Percentiles rank a stretch among this genome's conserved stretches.
These are phyloP conservation scores for Sporobolomyces roseus DNA, from an alignment of 768 basidiomycete genomes.

Conservation along the genomic window DNA sequence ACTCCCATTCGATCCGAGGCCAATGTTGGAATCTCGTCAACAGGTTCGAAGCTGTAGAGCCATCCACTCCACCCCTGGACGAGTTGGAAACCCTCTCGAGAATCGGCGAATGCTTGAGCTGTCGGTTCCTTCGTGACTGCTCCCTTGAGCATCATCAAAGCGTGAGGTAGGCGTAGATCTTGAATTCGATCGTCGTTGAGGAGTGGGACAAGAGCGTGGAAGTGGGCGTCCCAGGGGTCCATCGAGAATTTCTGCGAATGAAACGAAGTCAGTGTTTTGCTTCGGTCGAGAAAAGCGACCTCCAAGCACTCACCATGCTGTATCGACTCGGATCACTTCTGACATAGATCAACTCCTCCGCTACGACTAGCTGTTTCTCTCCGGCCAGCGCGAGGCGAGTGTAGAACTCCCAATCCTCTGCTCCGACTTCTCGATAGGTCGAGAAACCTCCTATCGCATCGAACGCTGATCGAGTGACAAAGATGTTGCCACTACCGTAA, in stretches of 20 bases:
- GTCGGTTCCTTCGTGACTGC: constrained; percentile 12
- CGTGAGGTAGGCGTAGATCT: constrained; percentile 30
- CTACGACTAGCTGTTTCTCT: constrained; percentile 22
- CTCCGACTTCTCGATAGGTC: constrained; percentile 39
- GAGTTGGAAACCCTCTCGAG: constrained; percentile 32
- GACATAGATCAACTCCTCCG: constrained; percentile 33
- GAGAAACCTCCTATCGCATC: constrained; percentile 31
- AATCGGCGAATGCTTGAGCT: constrained; percentile 30
- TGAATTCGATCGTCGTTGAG: constrained; percentile 36
- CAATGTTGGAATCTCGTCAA: neutral
- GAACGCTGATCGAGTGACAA: constrained; percentile 26
- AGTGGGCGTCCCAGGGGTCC: constrained; percentile 39
- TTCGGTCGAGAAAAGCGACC: too few species aligned
- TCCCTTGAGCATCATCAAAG: constrained; percentile 34
- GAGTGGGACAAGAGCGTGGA: constrained; percentile 27
- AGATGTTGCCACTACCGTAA: constrained; percentile 40
- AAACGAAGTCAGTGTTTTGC: neutral
- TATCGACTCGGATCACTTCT: constrained; percentile 32
- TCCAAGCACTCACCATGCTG: constrained; percentile 29
- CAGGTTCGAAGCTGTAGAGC: constrained; percentile 31
- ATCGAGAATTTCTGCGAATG: constrained; percentile 37
- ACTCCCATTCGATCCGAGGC: neutral
- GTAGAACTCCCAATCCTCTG: constrained; percentile 41
- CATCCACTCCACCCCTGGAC: constrained; percentile 40
- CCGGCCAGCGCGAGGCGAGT: constrained; percentile 21